Percentiles rank a stretch among this genome's conserved stretches.
phyloP scores from a whole-genome alignment of 2,329 filamentous ascomycete species.

The Penicillium sclerotiorum region DNA sequence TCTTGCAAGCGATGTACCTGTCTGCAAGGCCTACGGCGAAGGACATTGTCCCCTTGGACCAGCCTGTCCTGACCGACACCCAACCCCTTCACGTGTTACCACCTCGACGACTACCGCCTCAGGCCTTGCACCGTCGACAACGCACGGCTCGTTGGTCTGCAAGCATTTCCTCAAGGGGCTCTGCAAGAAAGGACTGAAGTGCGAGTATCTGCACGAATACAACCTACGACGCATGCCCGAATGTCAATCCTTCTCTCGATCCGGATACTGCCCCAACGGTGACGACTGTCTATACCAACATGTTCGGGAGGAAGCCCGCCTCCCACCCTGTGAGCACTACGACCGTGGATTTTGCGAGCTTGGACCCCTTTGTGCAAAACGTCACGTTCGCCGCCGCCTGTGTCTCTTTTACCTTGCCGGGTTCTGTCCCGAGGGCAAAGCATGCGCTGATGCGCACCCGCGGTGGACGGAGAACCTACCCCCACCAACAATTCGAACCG shows the following conservation, averaged over 20 bases:
- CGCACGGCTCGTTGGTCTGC: slow-evolving; percentile 72
- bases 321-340: slow-evolving; percentile 85
- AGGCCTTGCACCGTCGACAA: slow-evolving; percentile 43
- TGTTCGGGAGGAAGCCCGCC: slow-evolving; percentile 77
- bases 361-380: slow-evolving; percentile 82
- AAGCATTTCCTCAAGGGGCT: slow-evolving; percentile 98
- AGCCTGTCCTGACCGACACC: slow-evolving; percentile 83
- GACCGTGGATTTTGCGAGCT: slow-evolving; percentile 93
- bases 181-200: slow-evolving; percentile 95
- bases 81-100: slow-evolving; percentile 49
- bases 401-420: slow-evolving; percentile 88
- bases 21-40: slow-evolving; percentile 82
- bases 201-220: slow-evolving; percentile 98
- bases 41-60: slow-evolving; percentile 86
- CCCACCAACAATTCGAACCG: slow-evolving; percentile 62
- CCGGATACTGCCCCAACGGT: slow-evolving; percentile 93
- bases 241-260: slow-evolving; percentile 93
- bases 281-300: slow-evolving; percentile 95
- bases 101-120: slow-evolving; percentile 48
- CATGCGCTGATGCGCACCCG: slow-evolving; percentile 80
- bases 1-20: slow-evolving; percentile 73
- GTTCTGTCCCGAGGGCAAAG: slow-evolving; percentile 83
- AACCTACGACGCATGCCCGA: slow-evolving; percentile 98
- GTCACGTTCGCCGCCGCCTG: slow-evolving; percentile 79
- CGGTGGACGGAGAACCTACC: slow-evolving; percentile 70